Base-by-base conservation (phyloP, 352 stramenopile genomes). In the Pythium brassicae region DNA sequence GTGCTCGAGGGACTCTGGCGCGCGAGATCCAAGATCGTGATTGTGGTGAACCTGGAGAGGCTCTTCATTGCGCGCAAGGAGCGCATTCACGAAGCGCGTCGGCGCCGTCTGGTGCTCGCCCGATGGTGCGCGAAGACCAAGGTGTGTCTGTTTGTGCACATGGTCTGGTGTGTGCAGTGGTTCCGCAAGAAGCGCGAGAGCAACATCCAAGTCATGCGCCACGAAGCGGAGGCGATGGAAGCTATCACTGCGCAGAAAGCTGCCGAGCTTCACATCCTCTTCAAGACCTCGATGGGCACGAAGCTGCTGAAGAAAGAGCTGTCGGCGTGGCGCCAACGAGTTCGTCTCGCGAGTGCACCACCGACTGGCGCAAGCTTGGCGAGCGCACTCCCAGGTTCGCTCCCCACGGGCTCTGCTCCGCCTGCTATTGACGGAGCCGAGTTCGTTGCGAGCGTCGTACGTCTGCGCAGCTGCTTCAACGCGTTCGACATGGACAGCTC, bases 401-500 rank as follows among this genome's bases (percentile, higher is more conserved):
- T n/a, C n/a, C n/a, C n/a, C n/a, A n/a, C n/a, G n/a, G n/a, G n/a
- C n/a, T n/a, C n/a, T n/a, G n/a, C n/a, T n/a, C n/a, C n/a, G n/a
- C n/a, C n/a, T n/a, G n/a, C n/a, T n/a, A n/a, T n/a, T n/a, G n/a
- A n/a, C n/a, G n/a, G n/a, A n/a, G n/a, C n/a, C n/a, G n/a, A n/a
- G n/a, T n/a, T n/a, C n/a, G n/a, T n/a, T n/a, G n/a, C n/a, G n/a
- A n/a, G n/a, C 3, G 20, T 70, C 0, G 1, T 66, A 20, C 46
- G 73, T 34, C 57, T 83, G 20, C 71, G 68, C 0, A 71, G 76
- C 48, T 78, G 63, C 50, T 83, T 83, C 48, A 35, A 51, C 17
- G 62, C 74, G 20, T 83, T 83, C 50, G 73, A 83, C 35, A 49
- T 83, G 0, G 73, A 83, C 40, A 57, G 61, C 50, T 83, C 73